Evolutionary conservation across 441 rosid species (phyloP).

Genomic region (Isatis lusitanica): DNA sequence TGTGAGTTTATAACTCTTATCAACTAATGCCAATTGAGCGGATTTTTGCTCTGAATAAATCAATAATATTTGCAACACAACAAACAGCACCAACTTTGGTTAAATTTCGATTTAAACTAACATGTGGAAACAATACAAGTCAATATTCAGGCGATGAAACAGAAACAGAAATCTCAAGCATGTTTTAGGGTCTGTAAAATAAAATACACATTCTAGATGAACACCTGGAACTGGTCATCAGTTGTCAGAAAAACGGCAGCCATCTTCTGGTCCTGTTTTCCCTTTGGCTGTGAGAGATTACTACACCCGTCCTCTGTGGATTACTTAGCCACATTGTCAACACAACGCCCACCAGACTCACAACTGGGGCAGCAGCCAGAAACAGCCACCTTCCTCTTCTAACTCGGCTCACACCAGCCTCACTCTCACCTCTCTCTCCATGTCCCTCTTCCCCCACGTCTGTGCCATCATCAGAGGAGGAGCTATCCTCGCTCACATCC

Average conservation of each 20-base stretch:
- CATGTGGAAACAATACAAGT: slow-evolving; percentile 13
- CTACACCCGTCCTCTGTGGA: slow-evolving; percentile 50
- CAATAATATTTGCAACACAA: slow-evolving; percentile 6
- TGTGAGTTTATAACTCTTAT: slow-evolving; percentile 16
- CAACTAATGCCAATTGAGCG: neutral
- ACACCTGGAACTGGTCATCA: slow-evolving; percentile 4
- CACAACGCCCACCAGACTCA: slow-evolving; percentile 75
- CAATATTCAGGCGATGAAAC: slow-evolving; percentile 19
- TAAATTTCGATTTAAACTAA: slow-evolving; percentile 8
- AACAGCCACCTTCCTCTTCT: slow-evolving; percentile 45
- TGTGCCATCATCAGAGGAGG: slow-evolving; percentile 45
- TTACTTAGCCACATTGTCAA: slow-evolving; percentile 75
- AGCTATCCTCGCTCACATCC: slow-evolving; percentile 46
- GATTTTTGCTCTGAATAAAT: slow-evolving; percentile 8
- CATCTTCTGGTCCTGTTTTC: slow-evolving; percentile 76
- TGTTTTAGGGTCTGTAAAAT: neutral
- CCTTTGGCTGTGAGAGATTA: slow-evolving; percentile 40
- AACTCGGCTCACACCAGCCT: slow-evolving; percentile 14
- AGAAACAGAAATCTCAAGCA: neutral
- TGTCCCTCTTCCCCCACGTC: slow-evolving; percentile 44
- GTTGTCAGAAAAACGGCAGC: slow-evolving; percentile 65
- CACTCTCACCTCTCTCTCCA: slow-evolving; percentile 35
- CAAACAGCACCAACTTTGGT: neutral
- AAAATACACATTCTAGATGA: neutral
- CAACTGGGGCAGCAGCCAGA: slow-evolving; percentile 83